A percentile compares a stretch with the other conserved stretches of the same genome.
Conservation (phyloP, 202 grass and related monocot species). For the Digitaria exilis region DNA sequence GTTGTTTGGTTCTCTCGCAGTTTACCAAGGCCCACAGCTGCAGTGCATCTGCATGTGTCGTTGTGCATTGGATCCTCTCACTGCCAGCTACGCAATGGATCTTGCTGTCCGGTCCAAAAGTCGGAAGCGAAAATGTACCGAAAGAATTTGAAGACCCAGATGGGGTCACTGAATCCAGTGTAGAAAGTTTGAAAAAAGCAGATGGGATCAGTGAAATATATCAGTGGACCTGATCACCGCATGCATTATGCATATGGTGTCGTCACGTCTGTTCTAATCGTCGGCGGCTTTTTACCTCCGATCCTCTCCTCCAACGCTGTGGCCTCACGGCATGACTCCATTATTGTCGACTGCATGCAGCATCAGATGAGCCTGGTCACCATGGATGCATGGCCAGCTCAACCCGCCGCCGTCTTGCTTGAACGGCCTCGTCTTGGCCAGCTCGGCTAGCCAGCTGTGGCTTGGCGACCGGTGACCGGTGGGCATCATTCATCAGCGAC, state of each 20-base stretch:
- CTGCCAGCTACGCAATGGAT: neutral
- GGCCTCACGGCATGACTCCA: neutral
- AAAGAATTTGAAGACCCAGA: neutral
- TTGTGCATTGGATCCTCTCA: slow-evolving; percentile 12
- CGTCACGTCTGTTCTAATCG: too few relatives aligned
- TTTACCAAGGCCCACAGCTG: slow-evolving; percentile 19
- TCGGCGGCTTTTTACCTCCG: too few relatives aligned
- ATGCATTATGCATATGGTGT: too few relatives aligned
- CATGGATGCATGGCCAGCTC: neutral
- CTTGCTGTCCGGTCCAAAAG: slow-evolving; percentile 14
- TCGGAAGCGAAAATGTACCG: neutral
- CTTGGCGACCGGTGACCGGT: neutral
- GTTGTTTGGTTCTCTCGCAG: slow-evolving; percentile 16
- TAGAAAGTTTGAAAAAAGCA: neutral
- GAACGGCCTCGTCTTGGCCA: neutral
- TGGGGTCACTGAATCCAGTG: neutral
- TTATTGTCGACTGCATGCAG: neutral
- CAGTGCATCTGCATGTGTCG: slow-evolving; percentile 14
- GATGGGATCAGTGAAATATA: neutral
- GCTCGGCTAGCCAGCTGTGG: neutral
- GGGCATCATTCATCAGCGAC: neutral
- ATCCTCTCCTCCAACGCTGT: too few relatives aligned
- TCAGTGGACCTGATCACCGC: neutral
- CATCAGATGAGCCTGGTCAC: neutral
- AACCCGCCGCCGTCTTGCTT: neutral